These are phyloP conservation scores for Exophiala sideris DNA, from an alignment of 2,329 filamentous ascomycete genomes.

Conservation along the genomic window DNA sequence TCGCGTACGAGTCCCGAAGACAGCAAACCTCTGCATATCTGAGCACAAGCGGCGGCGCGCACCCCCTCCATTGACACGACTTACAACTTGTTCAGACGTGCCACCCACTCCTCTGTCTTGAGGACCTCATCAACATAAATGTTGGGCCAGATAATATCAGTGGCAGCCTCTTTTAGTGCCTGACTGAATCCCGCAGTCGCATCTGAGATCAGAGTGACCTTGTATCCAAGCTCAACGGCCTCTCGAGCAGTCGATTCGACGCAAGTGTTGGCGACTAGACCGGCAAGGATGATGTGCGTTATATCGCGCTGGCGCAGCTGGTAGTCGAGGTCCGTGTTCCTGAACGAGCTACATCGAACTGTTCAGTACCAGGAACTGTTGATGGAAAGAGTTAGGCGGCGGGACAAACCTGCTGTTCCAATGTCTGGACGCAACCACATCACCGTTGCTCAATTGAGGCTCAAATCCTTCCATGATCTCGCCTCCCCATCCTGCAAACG, in stretches of 20 bases:
- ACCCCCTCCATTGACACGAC: too few relatives aligned
- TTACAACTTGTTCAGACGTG: neutral
- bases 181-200: neutral
- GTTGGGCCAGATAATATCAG: neutral
- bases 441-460: conserved; percentile 30
- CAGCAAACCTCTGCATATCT: too few relatives aligned
- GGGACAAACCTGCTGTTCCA: conserved; percentile 26
- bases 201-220: neutral
- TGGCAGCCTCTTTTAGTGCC: neutral
- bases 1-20: too few relatives aligned
- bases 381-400: neutral
- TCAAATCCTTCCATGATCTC: conserved; percentile 33
- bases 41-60: too few relatives aligned
- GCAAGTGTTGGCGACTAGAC: conserved; percentile 35
- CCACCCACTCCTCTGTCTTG: neutral
- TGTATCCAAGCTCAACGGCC: conserved; percentile 32
- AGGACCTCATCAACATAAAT: neutral
- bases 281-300: conserved; percentile 33
- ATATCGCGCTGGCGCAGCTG: conserved; percentile 35
- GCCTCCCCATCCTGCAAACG: conserved; percentile 34
- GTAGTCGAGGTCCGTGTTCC: conserved; percentile 37
- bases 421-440: conserved; percentile 34
- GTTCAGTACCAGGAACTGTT: neutral
- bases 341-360: conserved; percentile 31
- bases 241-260: conserved; percentile 37